Conservation (phyloP, 129 eudicot species). For the Lonicera japonica region DNA sequence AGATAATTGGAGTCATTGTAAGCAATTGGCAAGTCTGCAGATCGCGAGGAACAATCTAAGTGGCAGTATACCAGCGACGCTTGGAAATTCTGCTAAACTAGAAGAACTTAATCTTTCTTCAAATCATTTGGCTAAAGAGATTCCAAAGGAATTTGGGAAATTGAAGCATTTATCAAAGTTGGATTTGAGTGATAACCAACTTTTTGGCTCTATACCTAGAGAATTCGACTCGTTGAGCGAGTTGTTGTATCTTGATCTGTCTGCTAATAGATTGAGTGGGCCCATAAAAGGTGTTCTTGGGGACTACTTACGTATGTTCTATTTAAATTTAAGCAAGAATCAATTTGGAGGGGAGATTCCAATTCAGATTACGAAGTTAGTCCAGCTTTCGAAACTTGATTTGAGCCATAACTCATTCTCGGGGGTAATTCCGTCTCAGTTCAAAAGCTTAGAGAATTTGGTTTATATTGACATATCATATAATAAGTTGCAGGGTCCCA, state of each 20-base stretch:
- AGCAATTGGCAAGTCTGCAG: constrained; percentile 5
- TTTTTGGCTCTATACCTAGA: too few relatives aligned
- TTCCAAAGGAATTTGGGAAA: too few relatives aligned
- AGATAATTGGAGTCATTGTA: constrained; percentile 24
- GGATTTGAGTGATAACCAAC: too few relatives aligned
- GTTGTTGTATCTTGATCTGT: too few relatives aligned
- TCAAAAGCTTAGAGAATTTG: constrained; percentile 10
- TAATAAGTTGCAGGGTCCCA: constrained; percentile 23
- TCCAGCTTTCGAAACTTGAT: constrained; percentile 21
- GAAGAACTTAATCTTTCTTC: too few relatives aligned
- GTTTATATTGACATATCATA: constrained; percentile 19
- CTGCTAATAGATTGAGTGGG: constrained; percentile 23
- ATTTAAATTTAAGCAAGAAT: constrained; percentile 23
- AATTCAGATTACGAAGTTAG: too few relatives aligned
- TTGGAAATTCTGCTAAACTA: constrained; percentile 13
- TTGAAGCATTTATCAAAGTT: too few relatives aligned
- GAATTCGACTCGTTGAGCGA: too few relatives aligned
- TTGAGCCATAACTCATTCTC: constrained; percentile 19
- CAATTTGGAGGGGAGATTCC: too few relatives aligned
- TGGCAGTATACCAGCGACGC: constrained; percentile 16
- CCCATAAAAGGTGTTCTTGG: not conserved
- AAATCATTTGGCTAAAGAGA: too few relatives aligned
- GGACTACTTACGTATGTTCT: constrained; percentile 5
- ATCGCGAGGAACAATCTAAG: constrained; percentile 14
- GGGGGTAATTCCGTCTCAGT: constrained; percentile 19